Conservation (phyloP, 805 yeast genomes). For the Zygoascus flipseniorum region DNA sequence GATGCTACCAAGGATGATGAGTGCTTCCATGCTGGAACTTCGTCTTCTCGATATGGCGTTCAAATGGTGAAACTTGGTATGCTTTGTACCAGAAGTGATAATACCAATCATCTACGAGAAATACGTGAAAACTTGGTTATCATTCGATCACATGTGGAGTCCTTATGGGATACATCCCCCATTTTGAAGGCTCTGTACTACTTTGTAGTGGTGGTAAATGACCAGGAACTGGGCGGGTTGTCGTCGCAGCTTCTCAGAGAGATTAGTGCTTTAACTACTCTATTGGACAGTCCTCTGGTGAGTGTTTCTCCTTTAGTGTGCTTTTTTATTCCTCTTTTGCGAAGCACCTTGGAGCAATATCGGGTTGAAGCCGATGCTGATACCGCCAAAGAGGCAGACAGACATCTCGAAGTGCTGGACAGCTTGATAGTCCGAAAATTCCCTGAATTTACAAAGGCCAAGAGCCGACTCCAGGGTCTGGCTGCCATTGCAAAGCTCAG, state of each 20-base stretch:
- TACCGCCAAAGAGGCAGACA: neutral
- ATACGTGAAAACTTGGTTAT: neutral
- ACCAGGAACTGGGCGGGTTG: neutral
- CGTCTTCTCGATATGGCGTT: slow-evolving; percentile 6
- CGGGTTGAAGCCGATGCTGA: neutral
- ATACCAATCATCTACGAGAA: slow-evolving; percentile 2
- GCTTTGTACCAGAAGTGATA: neutral
- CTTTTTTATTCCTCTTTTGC: slow-evolving; percentile 13
- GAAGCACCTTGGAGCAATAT: slow-evolving; percentile 6
- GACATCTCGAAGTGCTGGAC: slow-evolving; percentile 12
- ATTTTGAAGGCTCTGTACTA: slow-evolving; percentile 18
- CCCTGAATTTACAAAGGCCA: slow-evolving; percentile 9
- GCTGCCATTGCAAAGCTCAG: slow-evolving; percentile 16
- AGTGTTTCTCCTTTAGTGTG: slow-evolving; percentile 17
- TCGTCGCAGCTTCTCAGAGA: slow-evolving; percentile 3
- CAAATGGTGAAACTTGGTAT: slow-evolving; percentile 16
- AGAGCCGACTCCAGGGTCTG: slow-evolving; percentile 14
- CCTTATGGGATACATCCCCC: slow-evolving; percentile 19
- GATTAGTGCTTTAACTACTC: slow-evolving; percentile 8
- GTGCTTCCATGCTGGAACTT: slow-evolving; percentile 6
- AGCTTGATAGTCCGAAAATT: slow-evolving; percentile 11
- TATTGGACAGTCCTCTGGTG: slow-evolving; percentile 17
- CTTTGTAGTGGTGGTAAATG: slow-evolving; percentile 10
- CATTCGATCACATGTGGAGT: slow-evolving; percentile 10
- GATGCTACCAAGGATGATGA: slow-evolving; percentile 12